These are phyloP conservation scores for Aspergillus proliferans DNA, from an alignment of 2,329 filamentous ascomycete species.

Conservation along the genomic window DNA sequence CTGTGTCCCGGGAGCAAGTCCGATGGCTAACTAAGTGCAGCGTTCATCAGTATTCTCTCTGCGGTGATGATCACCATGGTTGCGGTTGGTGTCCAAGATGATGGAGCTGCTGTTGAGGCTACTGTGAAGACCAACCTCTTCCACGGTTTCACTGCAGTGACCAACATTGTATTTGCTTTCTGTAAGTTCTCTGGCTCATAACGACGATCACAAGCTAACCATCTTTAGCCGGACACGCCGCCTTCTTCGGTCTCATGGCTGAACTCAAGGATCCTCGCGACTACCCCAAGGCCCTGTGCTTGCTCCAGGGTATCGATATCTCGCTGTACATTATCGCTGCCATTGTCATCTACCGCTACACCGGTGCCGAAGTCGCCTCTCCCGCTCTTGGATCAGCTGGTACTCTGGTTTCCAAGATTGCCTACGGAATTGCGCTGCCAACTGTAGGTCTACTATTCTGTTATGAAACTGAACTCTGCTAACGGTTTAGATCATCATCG, in stretches of 20 bases:
- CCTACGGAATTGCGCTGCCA: conserved; percentile 62
- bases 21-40: conserved; percentile 18
- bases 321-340: conserved; percentile 60
- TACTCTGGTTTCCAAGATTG: conserved; percentile 53
- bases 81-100: conserved; percentile 51
- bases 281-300: conserved; percentile 57
- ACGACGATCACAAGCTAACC: conserved; percentile 28
- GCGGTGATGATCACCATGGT: conserved; percentile 64
- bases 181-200: conserved; percentile 35
- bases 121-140: conserved; percentile 43
- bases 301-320: conserved; percentile 56
- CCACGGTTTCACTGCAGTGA: conserved; percentile 55
- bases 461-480: neutral
- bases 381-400: conserved; percentile 62
- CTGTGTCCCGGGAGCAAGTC: too few relatives aligned
- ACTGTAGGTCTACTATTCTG: conserved; percentile 38
- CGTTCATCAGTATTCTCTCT: conserved; percentile 57
- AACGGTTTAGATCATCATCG: conserved; percentile 52
- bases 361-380: conserved; percentile 55
- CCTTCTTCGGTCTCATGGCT: conserved; percentile 61
- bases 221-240: conserved; percentile 57
- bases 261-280: conserved; percentile 58
- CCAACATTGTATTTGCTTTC: conserved; percentile 68
- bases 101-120: conserved; percentile 32
- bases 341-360: conserved; percentile 62